These are phyloP conservation scores for Coniella lustricola DNA, from an alignment of 2,329 filamentous ascomycete genomes.

Conservation along the genomic window DNA sequence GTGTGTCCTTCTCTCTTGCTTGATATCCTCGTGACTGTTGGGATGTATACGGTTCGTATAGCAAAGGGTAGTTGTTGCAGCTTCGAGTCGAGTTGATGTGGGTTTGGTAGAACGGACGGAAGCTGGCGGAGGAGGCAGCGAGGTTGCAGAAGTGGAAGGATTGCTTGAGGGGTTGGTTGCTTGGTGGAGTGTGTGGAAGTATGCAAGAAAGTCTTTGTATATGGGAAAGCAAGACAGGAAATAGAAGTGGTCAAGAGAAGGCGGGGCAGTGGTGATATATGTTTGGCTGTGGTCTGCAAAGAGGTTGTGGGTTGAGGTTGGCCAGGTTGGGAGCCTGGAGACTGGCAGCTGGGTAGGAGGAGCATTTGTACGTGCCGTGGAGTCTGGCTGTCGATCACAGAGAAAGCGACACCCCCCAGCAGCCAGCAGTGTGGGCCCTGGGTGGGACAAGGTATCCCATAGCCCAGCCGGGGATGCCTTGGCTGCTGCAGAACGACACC, in stretches of 20 bases:
- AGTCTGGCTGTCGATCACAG: not conserved
- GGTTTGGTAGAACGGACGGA: not conserved
- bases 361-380: slow-evolving; percentile 13
- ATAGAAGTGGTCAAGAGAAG: too few relatives aligned
- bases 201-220: too few relatives aligned
- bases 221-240: too few relatives aligned
- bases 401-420: slow-evolving; percentile 4
- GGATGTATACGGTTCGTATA: too few relatives aligned
- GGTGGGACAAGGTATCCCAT: slow-evolving; percentile 10
- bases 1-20: too few relatives aligned
- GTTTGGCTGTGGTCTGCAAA: not conserved
- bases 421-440: slow-evolving; percentile 1
- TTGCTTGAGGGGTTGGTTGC: too few relatives aligned
- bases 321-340: not conserved
- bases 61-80: too few relatives aligned
- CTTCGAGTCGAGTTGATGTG: not conserved
- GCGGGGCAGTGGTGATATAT: not conserved
- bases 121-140: too few relatives aligned
- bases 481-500: slow-evolving; percentile 3
- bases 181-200: too few relatives aligned
- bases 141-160: too few relatives aligned
- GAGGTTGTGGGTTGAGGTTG: not conserved
- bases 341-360: slow-evolving; percentile 11
- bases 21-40: not conserved
- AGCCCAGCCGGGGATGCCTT: slow-evolving; percentile 13